These are phyloP conservation scores for Boletus subparvulus DNA, from an alignment of 768 basidiomycete genomes.

Conservation along the genomic window DNA sequence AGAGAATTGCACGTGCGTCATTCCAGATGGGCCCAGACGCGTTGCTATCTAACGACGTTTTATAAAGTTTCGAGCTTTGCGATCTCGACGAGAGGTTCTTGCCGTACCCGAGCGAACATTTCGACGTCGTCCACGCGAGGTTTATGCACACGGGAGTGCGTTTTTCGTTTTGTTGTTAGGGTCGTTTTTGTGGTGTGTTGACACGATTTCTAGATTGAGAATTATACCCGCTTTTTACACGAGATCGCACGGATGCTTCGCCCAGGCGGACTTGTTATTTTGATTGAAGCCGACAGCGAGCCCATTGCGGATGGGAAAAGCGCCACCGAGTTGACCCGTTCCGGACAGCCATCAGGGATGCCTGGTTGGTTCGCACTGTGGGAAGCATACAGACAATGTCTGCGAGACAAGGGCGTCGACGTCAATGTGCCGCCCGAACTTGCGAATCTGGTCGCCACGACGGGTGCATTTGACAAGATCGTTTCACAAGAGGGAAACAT, in stretches of 20 bases:
- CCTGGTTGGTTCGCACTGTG: constrained; percentile 65
- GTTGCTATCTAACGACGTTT: constrained; percentile 2
- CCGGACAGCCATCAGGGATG: constrained; percentile 38
- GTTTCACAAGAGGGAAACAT: constrained; percentile 56
- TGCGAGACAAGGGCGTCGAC: constrained; percentile 54
- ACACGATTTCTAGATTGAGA: constrained; percentile 47
- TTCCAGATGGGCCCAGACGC: background rate
- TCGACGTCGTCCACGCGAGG: constrained; percentile 70
- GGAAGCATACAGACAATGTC: constrained; percentile 58
- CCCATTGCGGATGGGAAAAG: constrained; percentile 49
- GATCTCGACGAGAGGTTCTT: constrained; percentile 60
- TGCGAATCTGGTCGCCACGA: constrained; percentile 45
- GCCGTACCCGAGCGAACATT: constrained; percentile 62
- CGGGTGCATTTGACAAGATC: constrained; percentile 56
- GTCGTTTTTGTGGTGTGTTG: constrained; percentile 3
- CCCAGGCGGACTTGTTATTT: constrained; percentile 66
- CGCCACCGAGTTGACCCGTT: constrained; percentile 35
- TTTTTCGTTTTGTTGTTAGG: constrained; percentile 9
- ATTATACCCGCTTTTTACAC: constrained; percentile 58
- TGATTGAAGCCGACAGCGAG: constrained; percentile 60
- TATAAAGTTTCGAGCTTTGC: constrained; percentile 64
- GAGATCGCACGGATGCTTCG: constrained; percentile 67
- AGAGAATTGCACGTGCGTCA: constrained; percentile 69
- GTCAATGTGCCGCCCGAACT: constrained; percentile 57
- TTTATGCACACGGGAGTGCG: constrained; percentile 60